A percentile compares a stretch with the other conserved stretches of the same genome.
phyloP scores from a whole-genome alignment of 257 asterid species.

The Knoxia roxburghii region DNA sequence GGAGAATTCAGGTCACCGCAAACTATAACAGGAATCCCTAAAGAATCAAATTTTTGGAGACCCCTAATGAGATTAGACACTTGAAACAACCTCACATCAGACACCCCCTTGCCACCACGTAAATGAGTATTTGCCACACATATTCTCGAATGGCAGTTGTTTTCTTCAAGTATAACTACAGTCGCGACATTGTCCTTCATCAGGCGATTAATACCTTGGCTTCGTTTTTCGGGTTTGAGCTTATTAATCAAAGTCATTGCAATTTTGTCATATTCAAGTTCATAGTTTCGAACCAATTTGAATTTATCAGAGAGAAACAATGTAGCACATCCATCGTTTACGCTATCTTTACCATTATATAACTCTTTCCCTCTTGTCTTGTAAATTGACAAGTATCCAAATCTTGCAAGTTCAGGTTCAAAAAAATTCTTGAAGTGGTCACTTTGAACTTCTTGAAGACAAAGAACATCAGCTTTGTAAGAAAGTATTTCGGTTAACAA shows the following conservation, averaged over 20 bases:
- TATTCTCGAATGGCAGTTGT: not conserved
- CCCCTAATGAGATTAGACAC: slow-evolving; percentile 1
- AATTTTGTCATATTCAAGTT: not conserved
- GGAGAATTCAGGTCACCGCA: slow-evolving; percentile 5
- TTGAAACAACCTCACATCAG: slow-evolving; percentile 10
- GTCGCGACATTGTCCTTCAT: not conserved
- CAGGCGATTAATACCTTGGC: not conserved
- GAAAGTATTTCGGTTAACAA: not conserved
- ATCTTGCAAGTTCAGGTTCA: not conserved
- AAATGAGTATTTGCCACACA: slow-evolving; percentile 7
- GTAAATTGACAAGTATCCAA: not conserved
- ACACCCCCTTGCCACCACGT: not conserved
- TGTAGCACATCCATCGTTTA: slow-evolving; percentile 1
- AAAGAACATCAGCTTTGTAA: not conserved
- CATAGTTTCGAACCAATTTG: slow-evolving; percentile 2
- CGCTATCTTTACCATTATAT: not conserved
- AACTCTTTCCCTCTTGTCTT: not conserved
- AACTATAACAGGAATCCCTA: slow-evolving; percentile 6
- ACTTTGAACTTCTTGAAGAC: slow-evolving; percentile 11
- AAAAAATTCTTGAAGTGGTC: not conserved
- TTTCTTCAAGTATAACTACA: not conserved
- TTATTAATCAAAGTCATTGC: not conserved
- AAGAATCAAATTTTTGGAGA: not conserved
- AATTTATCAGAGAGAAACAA: not conserved
- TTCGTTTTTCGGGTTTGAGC: not conserved